phyloP scores from a whole-genome alignment of 1,284 basidiomycete species.

The Mycena sp. region DNA sequence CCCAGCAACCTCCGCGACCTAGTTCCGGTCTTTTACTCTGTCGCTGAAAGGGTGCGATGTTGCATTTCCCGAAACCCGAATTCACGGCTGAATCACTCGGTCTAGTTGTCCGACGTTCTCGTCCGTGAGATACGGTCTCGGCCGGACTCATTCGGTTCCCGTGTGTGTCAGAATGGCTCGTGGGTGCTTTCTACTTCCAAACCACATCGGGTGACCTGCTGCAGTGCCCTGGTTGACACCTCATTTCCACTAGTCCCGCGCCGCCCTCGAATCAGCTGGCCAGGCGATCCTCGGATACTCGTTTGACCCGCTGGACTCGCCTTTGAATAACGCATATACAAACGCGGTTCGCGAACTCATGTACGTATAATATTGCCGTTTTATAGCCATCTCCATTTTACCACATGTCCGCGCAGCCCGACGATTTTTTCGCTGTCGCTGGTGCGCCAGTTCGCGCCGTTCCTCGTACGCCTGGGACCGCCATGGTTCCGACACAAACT shows the following conservation, averaged over 20 bases:
- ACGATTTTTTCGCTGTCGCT: conserved; percentile 55
- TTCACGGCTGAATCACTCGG: conserved; percentile 7
- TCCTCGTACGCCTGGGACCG: conserved; percentile 53
- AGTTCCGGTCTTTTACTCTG: conserved; percentile 55
- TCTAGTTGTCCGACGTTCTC: conserved; percentile 42
- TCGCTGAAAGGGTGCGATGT: conserved; percentile 51
- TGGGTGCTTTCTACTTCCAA: too few species aligned
- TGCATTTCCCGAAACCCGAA: conserved; percentile 2
- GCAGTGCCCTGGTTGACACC: neutral
- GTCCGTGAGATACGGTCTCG: conserved; percentile 31
- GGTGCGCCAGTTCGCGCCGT: conserved; percentile 58
- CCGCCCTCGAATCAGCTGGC: conserved; percentile 60
- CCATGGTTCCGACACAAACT: conserved; percentile 54
- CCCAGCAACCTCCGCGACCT: conserved; percentile 55
- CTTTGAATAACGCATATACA: conserved; percentile 55
- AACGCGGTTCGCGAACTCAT: conserved; percentile 58
- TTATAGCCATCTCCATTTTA: neutral
- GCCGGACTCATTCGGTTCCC: conserved; percentile 24
- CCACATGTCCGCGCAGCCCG: conserved; percentile 46
- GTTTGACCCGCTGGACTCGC: conserved; percentile 57
- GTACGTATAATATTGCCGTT: conserved; percentile 42
- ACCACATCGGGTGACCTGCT: too few species aligned
- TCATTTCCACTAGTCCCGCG: conserved; percentile 42
- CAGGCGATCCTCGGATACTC: conserved; percentile 61
- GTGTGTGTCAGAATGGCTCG: conserved; percentile 57